Evolutionary conservation across 495 filamentous ascomycete genomes (phyloP).

Genomic region (Penicillium coprophilum): DNA sequence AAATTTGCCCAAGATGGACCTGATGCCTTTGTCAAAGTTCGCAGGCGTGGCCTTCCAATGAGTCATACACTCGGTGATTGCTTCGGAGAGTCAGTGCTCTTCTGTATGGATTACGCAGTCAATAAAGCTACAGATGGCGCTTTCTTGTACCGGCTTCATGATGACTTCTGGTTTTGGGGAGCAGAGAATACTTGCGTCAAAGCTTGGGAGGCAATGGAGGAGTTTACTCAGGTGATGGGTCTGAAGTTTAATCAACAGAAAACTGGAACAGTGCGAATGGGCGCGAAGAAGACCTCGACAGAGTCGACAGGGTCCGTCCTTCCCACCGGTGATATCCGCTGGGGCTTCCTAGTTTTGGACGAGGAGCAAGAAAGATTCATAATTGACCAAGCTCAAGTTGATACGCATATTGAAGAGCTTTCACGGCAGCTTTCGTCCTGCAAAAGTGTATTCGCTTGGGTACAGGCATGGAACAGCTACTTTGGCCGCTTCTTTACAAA

Average conservation of each 20-base stretch:
- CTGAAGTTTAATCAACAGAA: conserved; percentile 58
- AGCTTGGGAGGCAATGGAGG: conserved; percentile 58
- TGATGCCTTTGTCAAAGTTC: conserved; percentile 37
- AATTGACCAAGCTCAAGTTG: conserved; percentile 62
- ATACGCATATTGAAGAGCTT: conserved; percentile 61
- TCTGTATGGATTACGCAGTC: conserved; percentile 65
- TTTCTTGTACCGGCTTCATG: conserved; percentile 61
- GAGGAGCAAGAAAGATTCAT: conserved; percentile 53
- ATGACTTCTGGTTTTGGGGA: conserved; percentile 72
- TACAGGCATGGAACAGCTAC: conserved; percentile 66
- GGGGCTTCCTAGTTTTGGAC: conserved; percentile 65
- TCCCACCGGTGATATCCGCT: conserved; percentile 60
- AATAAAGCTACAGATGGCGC: conserved; percentile 56
- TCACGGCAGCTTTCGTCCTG: conserved; percentile 56
- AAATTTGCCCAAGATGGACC: conserved; percentile 57
- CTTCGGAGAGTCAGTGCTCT: conserved; percentile 61
- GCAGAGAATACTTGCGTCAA: conserved; percentile 51
- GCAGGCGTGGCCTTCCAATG: conserved; percentile 58
- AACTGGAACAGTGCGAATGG: conserved; percentile 55
- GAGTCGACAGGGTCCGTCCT: conserved; percentile 22
- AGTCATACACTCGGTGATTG: conserved; percentile 59
- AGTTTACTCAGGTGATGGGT: conserved; percentile 56
- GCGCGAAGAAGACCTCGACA: not conserved
- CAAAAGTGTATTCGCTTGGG: conserved; percentile 60
- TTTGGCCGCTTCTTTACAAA: conserved; percentile 62